phyloP scores from a whole-genome alignment of 768 basidiomycete genomes.

The Leccinum fibrillosum region DNA sequence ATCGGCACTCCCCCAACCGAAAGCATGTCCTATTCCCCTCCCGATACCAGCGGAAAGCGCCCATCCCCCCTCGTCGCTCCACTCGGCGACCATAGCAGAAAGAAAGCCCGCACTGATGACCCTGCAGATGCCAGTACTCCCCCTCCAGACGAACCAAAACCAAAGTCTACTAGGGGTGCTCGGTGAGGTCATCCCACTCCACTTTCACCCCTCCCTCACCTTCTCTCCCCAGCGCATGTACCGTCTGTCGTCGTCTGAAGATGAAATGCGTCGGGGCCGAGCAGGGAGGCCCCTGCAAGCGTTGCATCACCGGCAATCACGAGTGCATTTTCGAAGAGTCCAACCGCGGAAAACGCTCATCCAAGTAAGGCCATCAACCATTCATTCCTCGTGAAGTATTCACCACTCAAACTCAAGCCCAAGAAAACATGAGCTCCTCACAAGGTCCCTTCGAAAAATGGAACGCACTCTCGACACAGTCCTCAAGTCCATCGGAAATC shows the following conservation, averaged over 20 bases:
- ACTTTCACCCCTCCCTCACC: slow-evolving; percentile 7
- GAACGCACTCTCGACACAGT: slow-evolving; percentile 92
- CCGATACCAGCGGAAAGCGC: slow-evolving; percentile 64
- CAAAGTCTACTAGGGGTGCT: slow-evolving; percentile 86
- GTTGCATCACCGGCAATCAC: slow-evolving; percentile 73
- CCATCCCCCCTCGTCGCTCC: slow-evolving; percentile 47
- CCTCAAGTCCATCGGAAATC: slow-evolving; percentile 83
- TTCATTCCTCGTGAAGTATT: slow-evolving; percentile 21
- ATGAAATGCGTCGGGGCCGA: slow-evolving; percentile 94
- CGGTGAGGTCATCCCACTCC: slow-evolving; percentile 45
- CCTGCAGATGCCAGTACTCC: slow-evolving; percentile 48
- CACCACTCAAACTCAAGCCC: slow-evolving; percentile 31
- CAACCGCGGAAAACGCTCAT: slow-evolving; percentile 87
- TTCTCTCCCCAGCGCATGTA: slow-evolving; percentile 65
- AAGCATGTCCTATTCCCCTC: slow-evolving; percentile 46
- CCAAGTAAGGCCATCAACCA: slow-evolving; percentile 52
- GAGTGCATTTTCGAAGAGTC: slow-evolving; percentile 98
- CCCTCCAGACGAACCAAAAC: slow-evolving; percentile 56
- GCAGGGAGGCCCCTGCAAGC: slow-evolving; percentile 88
- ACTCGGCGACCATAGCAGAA: slow-evolving; percentile 41
- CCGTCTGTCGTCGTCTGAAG: slow-evolving; percentile 86
- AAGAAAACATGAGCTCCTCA: slow-evolving; percentile 83
- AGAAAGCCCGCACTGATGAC: slow-evolving; percentile 63
- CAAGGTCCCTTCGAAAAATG: slow-evolving; percentile 84
- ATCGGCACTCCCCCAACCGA: slow-evolving; percentile 73